phyloP scores from a whole-genome alignment of 306 rosid species.

The Trichosanthes truncata region DNA sequence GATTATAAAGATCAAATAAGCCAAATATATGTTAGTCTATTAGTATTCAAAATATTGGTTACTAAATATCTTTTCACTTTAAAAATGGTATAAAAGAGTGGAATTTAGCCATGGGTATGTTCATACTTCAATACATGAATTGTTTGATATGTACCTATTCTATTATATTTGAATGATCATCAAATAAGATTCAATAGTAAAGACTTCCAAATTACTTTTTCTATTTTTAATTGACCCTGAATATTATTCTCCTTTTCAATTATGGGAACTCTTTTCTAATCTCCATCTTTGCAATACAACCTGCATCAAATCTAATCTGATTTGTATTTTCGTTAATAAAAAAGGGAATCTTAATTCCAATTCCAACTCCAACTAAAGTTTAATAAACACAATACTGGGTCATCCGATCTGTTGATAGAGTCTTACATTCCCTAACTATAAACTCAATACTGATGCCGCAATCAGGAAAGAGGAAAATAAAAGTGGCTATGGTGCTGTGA shows the following conservation, averaged over 20 bases:
- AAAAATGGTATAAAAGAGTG: background rate
- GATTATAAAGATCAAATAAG: background rate
- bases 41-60: background rate
- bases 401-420: too few relatives aligned
- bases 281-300: background rate
- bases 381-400: too few relatives aligned
- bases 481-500: too few relatives aligned
- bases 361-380: background rate
- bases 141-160: background rate
- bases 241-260: background rate
- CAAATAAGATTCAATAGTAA: background rate
- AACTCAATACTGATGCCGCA: too few relatives aligned
- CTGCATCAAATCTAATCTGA: background rate
- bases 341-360: background rate
- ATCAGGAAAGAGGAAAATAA: too few relatives aligned
- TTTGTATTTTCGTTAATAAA: background rate
- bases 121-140: background rate
- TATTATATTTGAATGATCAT: too few relatives aligned
- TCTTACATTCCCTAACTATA: too few relatives aligned
- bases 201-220: background rate
- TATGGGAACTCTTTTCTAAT: background rate
- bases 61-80: background rate
- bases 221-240: background rate
- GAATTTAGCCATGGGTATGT: background rate
- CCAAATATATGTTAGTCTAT: background rate